Evolutionary conservation across 1,284 basidiomycete species (phyloP).

Genomic region (Naganishia sp.): DNA sequence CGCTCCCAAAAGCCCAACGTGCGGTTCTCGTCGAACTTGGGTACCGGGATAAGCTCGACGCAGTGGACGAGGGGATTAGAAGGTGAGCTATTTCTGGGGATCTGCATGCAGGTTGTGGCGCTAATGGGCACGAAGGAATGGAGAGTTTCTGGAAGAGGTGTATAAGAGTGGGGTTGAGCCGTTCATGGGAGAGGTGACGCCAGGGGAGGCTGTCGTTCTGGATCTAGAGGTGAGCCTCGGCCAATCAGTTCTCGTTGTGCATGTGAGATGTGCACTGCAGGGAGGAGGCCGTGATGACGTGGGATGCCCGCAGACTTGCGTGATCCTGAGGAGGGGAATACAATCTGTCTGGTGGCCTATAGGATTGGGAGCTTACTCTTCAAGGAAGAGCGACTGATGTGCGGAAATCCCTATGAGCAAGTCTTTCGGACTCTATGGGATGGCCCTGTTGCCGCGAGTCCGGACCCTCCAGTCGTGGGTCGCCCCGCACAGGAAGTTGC

Average conservation of each 20-base stretch:
- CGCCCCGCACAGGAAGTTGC: no score
- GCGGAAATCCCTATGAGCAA: no score
- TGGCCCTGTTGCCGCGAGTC: no score
- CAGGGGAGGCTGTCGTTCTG: no score
- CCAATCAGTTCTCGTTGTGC: no score
- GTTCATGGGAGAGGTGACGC: conserved; percentile 10
- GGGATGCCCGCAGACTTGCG: background rate
- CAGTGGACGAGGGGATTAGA: conserved; percentile 54
- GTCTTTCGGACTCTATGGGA: no score
- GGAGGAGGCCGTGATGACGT: background rate
- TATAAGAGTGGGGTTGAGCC: conserved; percentile 21
- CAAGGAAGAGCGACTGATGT: no score
- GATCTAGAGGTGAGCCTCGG: no score
- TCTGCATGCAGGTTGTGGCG: background rate
- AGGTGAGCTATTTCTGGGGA: conserved; percentile 38
- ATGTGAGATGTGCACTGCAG: background rate
- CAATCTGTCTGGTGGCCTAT: background rate
- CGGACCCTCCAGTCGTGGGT: no score
- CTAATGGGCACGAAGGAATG: conserved; percentile 40
- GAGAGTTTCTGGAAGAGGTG: conserved; percentile 53
- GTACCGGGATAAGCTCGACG: conserved; percentile 52
- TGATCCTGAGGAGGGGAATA: no score
- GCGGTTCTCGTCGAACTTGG: conserved; percentile 47
- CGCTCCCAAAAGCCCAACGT: conserved; percentile 45
- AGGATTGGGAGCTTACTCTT: no score